A percentile compares a stretch with the other conserved stretches of the same genome.
Evolutionary conservation across 768 basidiomycete species (phyloP).

Genomic region (Xerocomellus chrysenteron): DNA sequence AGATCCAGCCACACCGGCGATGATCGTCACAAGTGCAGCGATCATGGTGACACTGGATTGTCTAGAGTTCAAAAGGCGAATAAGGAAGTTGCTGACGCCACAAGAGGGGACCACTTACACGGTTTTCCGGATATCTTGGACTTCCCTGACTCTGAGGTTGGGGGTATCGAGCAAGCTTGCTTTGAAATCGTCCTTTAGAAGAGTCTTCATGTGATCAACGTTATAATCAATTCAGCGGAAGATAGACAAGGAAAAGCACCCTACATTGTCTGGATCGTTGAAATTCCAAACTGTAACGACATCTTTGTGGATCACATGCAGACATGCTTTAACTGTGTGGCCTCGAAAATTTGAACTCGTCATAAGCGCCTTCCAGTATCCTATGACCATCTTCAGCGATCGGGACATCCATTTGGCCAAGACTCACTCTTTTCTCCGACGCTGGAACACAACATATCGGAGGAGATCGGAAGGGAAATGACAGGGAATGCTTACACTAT

Average conservation of each 20-base stretch:
- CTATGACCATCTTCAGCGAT: not conserved
- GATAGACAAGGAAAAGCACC: not conserved
- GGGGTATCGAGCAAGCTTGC: not conserved
- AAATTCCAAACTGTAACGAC: constrained; percentile 7
- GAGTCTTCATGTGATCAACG: not conserved
- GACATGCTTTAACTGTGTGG: not conserved
- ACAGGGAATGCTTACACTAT: not conserved
- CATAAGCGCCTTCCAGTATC: not conserved
- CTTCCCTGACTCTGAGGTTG: not conserved
- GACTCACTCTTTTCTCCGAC: constrained; percentile 2
- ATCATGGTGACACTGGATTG: not conserved
- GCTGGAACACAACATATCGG: not conserved
- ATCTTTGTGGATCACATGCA: constrained; percentile 4
- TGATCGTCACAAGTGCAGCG: constrained; percentile 4
- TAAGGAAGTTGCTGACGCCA: not conserved
- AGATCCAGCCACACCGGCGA: not conserved
- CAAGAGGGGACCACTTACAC: not conserved
- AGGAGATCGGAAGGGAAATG: not conserved
- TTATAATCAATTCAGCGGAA: not conserved
- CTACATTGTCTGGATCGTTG: not conserved
- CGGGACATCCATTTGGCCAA: not conserved
- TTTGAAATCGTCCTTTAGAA: not conserved
- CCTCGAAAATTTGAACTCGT: not conserved
- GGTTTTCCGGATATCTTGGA: not conserved
- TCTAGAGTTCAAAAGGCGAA: not conserved